Percentiles rank a stretch among this genome's conserved stretches.
These are phyloP conservation scores for Crithidia sp. DNA, from an alignment of 208 protist genomes.

Conservation along the genomic window DNA sequence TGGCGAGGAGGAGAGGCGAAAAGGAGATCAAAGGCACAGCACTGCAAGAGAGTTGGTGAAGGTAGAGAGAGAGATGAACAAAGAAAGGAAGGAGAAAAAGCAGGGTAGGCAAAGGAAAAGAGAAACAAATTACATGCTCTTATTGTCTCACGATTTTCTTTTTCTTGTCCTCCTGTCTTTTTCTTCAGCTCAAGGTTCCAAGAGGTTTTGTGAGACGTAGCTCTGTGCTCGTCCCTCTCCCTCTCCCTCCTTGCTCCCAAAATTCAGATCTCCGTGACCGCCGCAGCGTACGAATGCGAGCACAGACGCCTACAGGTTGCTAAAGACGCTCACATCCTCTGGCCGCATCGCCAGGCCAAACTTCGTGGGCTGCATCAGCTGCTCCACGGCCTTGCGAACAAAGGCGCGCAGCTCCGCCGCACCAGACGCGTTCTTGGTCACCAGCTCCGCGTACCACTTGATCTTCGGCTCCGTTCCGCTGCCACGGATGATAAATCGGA, in stretches of 20 bases:
- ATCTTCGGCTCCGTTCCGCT: constrained; percentile 99
- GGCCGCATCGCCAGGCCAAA: constrained; percentile 58
- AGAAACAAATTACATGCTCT: background rate
- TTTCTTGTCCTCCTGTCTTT: too few species aligned
- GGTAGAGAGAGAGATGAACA: background rate
- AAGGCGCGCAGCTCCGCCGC: constrained; percentile 41
- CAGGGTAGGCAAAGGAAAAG: background rate
- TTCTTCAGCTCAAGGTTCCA: too few species aligned
- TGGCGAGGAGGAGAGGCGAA: too few species aligned
- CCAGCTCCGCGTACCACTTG: constrained; percentile 94
- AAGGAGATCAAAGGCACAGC: too few species aligned
- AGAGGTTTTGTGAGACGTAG: too few species aligned
- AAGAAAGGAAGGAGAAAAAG: background rate
- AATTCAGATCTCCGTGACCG: too few species aligned
- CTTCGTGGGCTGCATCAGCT: constrained; percentile 69
- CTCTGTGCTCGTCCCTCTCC: background rate
- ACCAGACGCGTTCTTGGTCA: constrained; percentile 41
- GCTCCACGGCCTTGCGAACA: constrained; percentile 49
- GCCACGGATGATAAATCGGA: constrained; percentile 92
- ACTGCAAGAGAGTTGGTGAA: too few species aligned
- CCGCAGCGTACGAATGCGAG: background rate
- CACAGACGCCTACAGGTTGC: constrained; percentile 14
- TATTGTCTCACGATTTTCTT: background rate
- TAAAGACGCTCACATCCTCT: constrained; percentile 26
- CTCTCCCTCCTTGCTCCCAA: background rate